Percentiles rank a stretch among this genome's conserved stretches.
Conservation (phyloP, 177 flowering plant genomes). For the Vitis hybrid region DNA sequence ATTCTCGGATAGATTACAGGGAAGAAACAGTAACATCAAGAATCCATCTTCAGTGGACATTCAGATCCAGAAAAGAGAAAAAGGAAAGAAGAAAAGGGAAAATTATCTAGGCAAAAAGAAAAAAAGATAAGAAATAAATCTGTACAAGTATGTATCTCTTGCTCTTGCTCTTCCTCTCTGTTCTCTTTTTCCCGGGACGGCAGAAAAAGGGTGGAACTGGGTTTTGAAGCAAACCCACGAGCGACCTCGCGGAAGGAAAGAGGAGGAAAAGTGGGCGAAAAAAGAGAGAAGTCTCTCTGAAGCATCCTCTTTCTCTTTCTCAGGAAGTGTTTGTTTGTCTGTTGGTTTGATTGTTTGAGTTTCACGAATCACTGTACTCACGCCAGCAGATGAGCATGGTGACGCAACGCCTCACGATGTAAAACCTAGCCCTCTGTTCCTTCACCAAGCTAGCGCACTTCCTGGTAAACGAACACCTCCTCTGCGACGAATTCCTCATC, state of each 20-base stretch:
- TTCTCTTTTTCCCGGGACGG: constrained; percentile 24
- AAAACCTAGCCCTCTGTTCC: constrained; percentile 82
- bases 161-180: constrained; percentile 1
- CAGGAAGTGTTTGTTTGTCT: neutral
- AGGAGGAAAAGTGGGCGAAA: neutral
- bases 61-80: constrained; percentile 8
- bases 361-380: constrained; percentile 30
- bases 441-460: constrained; percentile 75
- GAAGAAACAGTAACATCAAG: constrained; percentile 4
- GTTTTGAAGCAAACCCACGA: constrained; percentile 8
- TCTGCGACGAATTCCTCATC: constrained; percentile 26
- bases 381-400: constrained; percentile 90
- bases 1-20: neutral
- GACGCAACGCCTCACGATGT: constrained; percentile 82
- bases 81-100: neutral
- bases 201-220: constrained; percentile 8
- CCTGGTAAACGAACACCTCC: constrained; percentile 57
- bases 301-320: neutral
- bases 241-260: constrained; percentile 16
- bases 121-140: constrained; percentile 1
- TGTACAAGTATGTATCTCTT: constrained; percentile 27
- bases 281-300: constrained; percentile 3
- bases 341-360: neutral
- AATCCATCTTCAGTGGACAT: constrained; percentile 19
- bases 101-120: neutral